Conservation (phyloP, 768 basidiomycete genomes). For the Royoungia palumana region DNA sequence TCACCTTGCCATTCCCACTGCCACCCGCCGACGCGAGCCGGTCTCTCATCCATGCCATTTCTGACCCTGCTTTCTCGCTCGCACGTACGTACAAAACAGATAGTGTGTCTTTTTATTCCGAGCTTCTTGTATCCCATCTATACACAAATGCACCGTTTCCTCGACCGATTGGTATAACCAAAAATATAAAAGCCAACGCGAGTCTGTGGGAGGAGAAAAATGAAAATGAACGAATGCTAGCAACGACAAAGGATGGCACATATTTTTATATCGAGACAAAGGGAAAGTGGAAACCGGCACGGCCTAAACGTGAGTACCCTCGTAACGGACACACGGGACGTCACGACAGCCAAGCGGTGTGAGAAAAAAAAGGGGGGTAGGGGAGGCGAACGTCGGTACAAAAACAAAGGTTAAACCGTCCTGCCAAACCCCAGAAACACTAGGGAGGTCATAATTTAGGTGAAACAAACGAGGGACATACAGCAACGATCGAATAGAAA, state of each 20-base stretch:
- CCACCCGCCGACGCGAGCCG: no score
- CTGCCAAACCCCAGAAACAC: constrained; percentile 7
- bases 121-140: constrained; percentile 9
- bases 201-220: no score
- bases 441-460: constrained; percentile 21
- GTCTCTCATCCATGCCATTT: no score
- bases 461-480: constrained; percentile 4
- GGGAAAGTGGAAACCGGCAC: no score
- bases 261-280: no score
- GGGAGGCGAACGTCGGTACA: neutral
- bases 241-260: no score
- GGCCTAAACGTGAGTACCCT: neutral
- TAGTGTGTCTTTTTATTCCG: constrained; percentile 17
- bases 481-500: constrained; percentile 12
- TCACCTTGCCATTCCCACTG: no score
- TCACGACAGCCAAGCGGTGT: neutral
- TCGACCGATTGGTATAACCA: neutral
- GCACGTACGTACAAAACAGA: no score
- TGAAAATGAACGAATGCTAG: no score
- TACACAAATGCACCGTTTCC: no score
- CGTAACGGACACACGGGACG: neutral
- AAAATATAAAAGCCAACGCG: constrained; percentile 1
- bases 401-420: neutral
- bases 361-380: neutral
- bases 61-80: no score